These are phyloP conservation scores for Lindgomyces ingoldianus DNA, from an alignment of 495 filamentous ascomycete species.

Conservation along the genomic window DNA sequence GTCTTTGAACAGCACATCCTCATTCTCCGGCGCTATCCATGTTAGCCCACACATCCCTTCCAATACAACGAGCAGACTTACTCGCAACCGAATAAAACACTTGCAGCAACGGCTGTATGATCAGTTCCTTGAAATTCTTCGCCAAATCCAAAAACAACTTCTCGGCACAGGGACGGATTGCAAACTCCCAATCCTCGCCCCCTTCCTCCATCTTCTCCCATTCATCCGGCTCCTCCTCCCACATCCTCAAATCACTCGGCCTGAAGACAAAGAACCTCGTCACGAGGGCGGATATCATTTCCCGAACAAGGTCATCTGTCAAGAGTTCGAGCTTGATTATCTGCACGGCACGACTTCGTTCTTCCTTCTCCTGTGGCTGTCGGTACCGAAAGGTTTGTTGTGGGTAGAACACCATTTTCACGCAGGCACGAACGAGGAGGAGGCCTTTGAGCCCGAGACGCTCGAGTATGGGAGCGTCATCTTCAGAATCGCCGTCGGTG, in stretches of 20 bases:
- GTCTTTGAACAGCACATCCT: constrained; percentile 81
- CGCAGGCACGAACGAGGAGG: constrained; percentile 76
- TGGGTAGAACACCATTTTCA: constrained; percentile 79
- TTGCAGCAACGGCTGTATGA: constrained; percentile 71
- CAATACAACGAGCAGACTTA: constrained; percentile 40
- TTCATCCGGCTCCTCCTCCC: constrained; percentile 89
- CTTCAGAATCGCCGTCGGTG: constrained; percentile 54
- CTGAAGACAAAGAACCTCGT: constrained; percentile 87
- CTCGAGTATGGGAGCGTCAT: constrained; percentile 64
- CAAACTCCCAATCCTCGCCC: constrained; percentile 80
- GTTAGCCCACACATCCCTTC: not conserved
- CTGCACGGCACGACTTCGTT: constrained; percentile 64
- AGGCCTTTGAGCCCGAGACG: constrained; percentile 78
- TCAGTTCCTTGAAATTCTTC: constrained; percentile 76
- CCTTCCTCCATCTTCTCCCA: constrained; percentile 87
- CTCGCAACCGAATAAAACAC: constrained; percentile 77
- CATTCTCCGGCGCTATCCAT: constrained; percentile 54
- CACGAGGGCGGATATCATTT: constrained; percentile 80
- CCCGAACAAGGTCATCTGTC: constrained; percentile 68
- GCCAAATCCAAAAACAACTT: constrained; percentile 91
- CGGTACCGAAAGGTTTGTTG: constrained; percentile 79
- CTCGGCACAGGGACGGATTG: constrained; percentile 86
- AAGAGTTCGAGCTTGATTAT: constrained; percentile 71
- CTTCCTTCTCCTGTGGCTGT: constrained; percentile 66
- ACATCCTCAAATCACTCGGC: constrained; percentile 79